These are phyloP conservation scores for Dictyostelium citrinum DNA, from an alignment of 78 protist genomes.

Conservation along the genomic window DNA sequence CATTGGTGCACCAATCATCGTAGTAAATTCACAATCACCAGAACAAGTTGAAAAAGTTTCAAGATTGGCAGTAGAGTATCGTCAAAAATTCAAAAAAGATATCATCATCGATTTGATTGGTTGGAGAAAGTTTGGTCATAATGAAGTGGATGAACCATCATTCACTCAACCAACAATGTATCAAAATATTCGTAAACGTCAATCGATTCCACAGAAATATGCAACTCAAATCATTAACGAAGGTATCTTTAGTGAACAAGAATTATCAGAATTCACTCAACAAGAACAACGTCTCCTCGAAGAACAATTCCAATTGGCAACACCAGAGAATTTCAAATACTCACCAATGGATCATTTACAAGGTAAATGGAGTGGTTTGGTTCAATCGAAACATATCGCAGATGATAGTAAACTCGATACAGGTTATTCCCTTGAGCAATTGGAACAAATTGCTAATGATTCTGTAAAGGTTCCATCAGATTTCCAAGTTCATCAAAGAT, in stretches of 20 bases:
- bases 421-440: constrained; percentile 50
- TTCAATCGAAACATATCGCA: constrained; percentile 19
- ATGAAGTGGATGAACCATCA: constrained; percentile 95
- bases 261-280: constrained; percentile 8
- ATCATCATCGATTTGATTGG: constrained; percentile 92
- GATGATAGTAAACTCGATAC: constrained; percentile 44
- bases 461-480: constrained; percentile 56
- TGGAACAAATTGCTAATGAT: constrained; percentile 46
- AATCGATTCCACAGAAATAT: constrained; percentile 50
- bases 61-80: constrained; percentile 83
- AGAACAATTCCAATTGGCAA: constrained; percentile 19
- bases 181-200: constrained; percentile 75
- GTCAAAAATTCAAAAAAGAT: constrained; percentile 87
- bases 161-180: constrained; percentile 99
- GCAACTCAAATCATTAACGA: constrained; percentile 3
- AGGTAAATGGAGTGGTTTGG: constrained; percentile 47
- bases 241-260: constrained; percentile 10
- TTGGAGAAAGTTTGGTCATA: constrained; percentile 93
- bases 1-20: constrained; percentile 91
- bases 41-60: constrained; percentile 82
- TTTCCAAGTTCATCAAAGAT: constrained; percentile 77
- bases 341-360: constrained; percentile 74
- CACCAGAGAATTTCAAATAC: constrained; percentile 11
- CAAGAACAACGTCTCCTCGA: constrained; percentile 21
- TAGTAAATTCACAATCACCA: constrained; percentile 94